Evolutionary conservation across 2,329 filamentous ascomycete genomes (phyloP).

Genomic region (Pochonia chlamydosporia): DNA sequence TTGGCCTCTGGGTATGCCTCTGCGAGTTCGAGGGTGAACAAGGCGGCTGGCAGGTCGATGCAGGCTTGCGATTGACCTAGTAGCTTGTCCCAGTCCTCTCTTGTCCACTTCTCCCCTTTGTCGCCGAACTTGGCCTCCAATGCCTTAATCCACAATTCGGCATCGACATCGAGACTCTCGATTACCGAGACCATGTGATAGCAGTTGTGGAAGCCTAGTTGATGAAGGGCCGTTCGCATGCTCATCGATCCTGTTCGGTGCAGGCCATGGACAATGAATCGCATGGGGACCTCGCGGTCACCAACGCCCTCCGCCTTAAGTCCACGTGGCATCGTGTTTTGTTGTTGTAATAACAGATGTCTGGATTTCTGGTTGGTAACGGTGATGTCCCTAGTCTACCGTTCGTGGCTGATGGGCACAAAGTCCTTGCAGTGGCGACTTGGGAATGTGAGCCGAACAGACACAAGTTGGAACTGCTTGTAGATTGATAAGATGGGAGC

Average conservation of each 20-base stretch:
- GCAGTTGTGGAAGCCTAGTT: slow-evolving; percentile 23
- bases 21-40: slow-evolving; percentile 35
- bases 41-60: slow-evolving; percentile 51
- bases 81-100: slow-evolving; percentile 38
- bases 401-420: too few relatives aligned
- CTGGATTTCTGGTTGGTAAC: too few relatives aligned
- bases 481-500: too few relatives aligned
- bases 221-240: slow-evolving; percentile 16
- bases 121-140: slow-evolving; percentile 26
- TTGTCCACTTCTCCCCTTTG: slow-evolving; percentile 22
- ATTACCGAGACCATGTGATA: slow-evolving; percentile 21
- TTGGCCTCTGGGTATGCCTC: slow-evolving; percentile 29
- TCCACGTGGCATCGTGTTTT: background rate
- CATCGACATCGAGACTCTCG: slow-evolving; percentile 16
- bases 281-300: slow-evolving; percentile 31
- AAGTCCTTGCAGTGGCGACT: too few relatives aligned
- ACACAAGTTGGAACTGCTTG: too few relatives aligned
- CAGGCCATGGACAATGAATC: slow-evolving; percentile 33
- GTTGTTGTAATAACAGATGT: background rate
- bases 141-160: slow-evolving; percentile 24
- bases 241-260: slow-evolving; percentile 33
- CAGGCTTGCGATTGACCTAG: slow-evolving; percentile 44
- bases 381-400: background rate
- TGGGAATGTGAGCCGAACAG: too few relatives aligned
- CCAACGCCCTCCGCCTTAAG: slow-evolving; percentile 2